These are phyloP conservation scores for Rhodotorula sp. DNA, from an alignment of 1,284 basidiomycete genomes.

Conservation along the genomic window DNA sequence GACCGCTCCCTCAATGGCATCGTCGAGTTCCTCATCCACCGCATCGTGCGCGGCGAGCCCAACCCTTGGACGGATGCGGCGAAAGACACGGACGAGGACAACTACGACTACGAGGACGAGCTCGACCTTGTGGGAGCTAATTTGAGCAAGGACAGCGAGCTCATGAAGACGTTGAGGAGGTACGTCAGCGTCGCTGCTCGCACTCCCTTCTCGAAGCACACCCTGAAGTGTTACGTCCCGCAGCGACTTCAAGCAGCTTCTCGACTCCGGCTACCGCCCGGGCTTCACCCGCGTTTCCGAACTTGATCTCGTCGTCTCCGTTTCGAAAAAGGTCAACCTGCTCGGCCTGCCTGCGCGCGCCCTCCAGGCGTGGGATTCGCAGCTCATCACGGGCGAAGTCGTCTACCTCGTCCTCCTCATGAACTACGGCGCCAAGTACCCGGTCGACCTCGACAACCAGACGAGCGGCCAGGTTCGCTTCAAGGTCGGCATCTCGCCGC, in stretches of 20 bases:
- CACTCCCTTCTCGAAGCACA: background rate
- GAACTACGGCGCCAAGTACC: slow-evolving; percentile 33
- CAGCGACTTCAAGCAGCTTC: slow-evolving; percentile 40
- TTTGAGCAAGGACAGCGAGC: background rate
- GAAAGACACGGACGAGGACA: slow-evolving; percentile 33
- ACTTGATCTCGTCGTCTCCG: slow-evolving; percentile 40
- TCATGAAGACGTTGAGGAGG: slow-evolving; percentile 25
- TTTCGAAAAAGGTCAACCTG: slow-evolving; percentile 37
- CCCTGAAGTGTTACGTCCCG: background rate
- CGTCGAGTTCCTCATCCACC: slow-evolving; percentile 31
- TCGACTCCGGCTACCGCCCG: slow-evolving; percentile 36
- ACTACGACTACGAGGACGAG: slow-evolving; percentile 30
- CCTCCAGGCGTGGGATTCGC: slow-evolving; percentile 42
- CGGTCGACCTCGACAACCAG: slow-evolving; percentile 34
- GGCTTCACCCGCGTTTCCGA: slow-evolving; percentile 41
- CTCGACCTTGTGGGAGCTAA: slow-evolving; percentile 12
- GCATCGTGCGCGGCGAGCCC: slow-evolving; percentile 27
- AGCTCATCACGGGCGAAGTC: slow-evolving; percentile 37
- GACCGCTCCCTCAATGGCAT: slow-evolving; percentile 38
- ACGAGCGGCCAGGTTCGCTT: slow-evolving; percentile 31
- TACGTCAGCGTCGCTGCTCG: background rate
- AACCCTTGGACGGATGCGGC: slow-evolving; percentile 11
- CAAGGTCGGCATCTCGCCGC: slow-evolving; percentile 37
- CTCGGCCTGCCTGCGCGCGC: slow-evolving; percentile 38
- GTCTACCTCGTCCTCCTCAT: slow-evolving; percentile 42